These are phyloP conservation scores for Taphrina confusa DNA, from an alignment of 1,139 yeast genomes.

Conservation along the genomic window DNA sequence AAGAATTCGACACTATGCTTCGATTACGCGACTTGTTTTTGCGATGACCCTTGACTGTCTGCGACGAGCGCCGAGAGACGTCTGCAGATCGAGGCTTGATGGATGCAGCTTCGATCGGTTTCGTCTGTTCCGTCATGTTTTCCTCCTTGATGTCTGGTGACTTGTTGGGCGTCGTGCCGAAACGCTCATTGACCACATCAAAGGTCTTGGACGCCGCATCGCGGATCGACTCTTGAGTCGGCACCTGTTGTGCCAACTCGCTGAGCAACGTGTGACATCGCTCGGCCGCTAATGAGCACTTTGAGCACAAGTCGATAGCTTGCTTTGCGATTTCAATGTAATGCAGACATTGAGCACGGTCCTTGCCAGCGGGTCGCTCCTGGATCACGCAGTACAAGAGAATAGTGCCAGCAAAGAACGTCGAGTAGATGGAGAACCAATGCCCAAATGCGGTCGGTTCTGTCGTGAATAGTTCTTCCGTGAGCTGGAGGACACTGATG, in stretches of 20 bases:
- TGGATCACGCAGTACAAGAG: slow-evolving; percentile 65
- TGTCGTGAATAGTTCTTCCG: slow-evolving; percentile 77
- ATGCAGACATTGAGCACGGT: slow-evolving; percentile 24
- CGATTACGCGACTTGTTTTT: neutral
- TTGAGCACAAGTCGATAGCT: slow-evolving; percentile 16
- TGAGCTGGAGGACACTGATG: slow-evolving; percentile 75
- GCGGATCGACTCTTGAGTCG: slow-evolving; percentile 31
- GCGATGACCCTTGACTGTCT: neutral
- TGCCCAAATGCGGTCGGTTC: slow-evolving; percentile 80
- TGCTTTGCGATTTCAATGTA: slow-evolving; percentile 24
- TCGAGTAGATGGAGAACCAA: slow-evolving; percentile 89
- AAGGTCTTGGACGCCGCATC: slow-evolving; percentile 6
- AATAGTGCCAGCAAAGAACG: slow-evolving; percentile 89
- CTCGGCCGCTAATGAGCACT: slow-evolving; percentile 29
- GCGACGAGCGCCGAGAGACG: neutral
- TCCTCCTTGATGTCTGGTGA: neutral
- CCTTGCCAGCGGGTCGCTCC: slow-evolving; percentile 3
- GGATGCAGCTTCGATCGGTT: neutral
- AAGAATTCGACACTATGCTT: too few species aligned
- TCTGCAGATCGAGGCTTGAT: neutral
- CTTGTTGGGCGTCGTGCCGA: neutral
- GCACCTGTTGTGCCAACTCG: slow-evolving; percentile 42
- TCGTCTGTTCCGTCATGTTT: neutral
- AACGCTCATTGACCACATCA: neutral
- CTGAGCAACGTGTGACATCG: slow-evolving; percentile 43